Evolutionary conservation across 306 rosid genomes (phyloP), one percentile per base, ranked within the genome.

Genomic region (Notholithocarpus densiflorus): DNA sequence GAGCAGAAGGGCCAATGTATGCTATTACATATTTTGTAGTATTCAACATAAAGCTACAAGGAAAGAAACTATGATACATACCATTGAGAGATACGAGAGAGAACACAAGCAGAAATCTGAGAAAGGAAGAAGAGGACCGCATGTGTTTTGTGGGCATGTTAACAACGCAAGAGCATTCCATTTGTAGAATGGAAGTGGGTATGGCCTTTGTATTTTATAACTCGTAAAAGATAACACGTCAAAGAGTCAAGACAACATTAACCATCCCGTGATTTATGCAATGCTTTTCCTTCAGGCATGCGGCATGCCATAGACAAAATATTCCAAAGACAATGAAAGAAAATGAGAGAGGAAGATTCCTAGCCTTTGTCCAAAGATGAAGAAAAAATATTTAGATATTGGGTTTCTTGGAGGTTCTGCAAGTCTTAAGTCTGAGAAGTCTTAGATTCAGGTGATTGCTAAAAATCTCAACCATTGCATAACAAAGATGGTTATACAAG

Each of bases 201-300:
- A 60, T 60, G 43, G 37, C 34, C 56, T 17, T 17, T 73, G 69
- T 80, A 21, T 78, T 88, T 74, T 86, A 88, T 87, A 86, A 88
- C 82, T 78, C 82, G 78, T 68, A 53, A 66, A 83, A 83, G 80
- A 76, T 82, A 85, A 85, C 84, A 37, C 84, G 15, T 75, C 64
- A 65, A 23, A 8, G 45, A 0, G 45, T 37, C 45, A 7, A 37
- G 45, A 40, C 45, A 40, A 37, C 72, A 66, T 11, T 56, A 62
- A 77, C 77, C 57, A 62, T 53, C 64, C 75, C 52, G 4, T 11
- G 62, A 77, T 65, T 81, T 82, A 86, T 68, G 88, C 86, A 81
- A 88, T 86, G 77, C 96, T 83, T 89, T 87, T 85, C 86, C 85
- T 87, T 77, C 72, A 83, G 92, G 84, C 85, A 83, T 81, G 79